Evolutionary conservation across 2,329 filamentous ascomycete species (phyloP), one percentile per base, ranked within the genome.

Genomic region (Falciphora oryzae): DNA sequence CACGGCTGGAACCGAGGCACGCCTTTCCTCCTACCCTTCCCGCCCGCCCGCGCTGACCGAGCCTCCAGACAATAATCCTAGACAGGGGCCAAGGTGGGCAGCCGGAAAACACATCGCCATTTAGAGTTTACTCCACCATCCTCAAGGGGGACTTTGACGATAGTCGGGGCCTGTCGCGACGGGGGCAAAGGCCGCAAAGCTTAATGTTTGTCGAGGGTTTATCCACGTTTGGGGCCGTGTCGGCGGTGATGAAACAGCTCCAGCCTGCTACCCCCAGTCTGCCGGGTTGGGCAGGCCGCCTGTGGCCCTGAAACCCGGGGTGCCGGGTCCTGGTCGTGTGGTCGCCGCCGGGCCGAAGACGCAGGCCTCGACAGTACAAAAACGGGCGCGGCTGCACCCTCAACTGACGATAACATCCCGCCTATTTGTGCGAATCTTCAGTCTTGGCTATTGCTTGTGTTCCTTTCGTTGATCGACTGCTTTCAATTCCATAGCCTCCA

Each of bases 401-500:
- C 44, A 25, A 25, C 44, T 53, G 44, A 11, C 22, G n/a, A 11
- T 14, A 11, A 6, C 22, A 3, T n/a, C 22, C 22, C 10, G 2
- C 44, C 2, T 53, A 1, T 44, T 13, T 18, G 38, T 11, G 22
- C 10, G 44, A 53, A 53, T 11, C 8, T 11, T 53, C 8, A 25
- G 18, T 25, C n/a, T n/a, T 53, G 22, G 22, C 8, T 2, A 8
- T 53, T 53, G 7, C 22, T 22, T n/a, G 6, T n/a, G 22, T 53
- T 53, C 7, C 56, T 27, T 53, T 65, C 64, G 64, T 63, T 61
- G 66, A 64, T 29, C 61, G 61, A 59, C 56, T 31, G 18, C 13
- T 57, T 44, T 29, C 44, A 31, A 31, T 64, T 64, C 31, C 62
- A 14, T 57, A 16, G 35, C 27, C 60, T 53, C 38, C 18, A 53